Conservation (phyloP, 768 basidiomycete genomes). For the Cystobasidium onofrii region DNA sequence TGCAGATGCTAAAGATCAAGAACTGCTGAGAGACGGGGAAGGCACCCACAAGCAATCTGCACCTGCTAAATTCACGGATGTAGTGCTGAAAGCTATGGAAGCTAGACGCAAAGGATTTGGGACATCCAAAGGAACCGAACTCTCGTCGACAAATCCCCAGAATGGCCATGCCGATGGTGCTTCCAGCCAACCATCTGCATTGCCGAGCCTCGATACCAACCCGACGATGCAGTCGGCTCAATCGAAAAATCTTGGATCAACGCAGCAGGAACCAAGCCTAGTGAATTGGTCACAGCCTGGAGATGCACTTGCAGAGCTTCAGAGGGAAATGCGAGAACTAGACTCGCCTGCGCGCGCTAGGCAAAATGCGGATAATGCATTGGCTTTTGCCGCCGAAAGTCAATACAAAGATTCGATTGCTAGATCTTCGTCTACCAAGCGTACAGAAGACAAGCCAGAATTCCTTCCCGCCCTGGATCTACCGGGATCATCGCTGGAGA, state of each 20-base stretch:
- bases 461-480: neutral
- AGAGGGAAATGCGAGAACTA: neutral
- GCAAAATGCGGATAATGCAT: slow-evolving; percentile 33
- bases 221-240: neutral
- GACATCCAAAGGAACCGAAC: neutral
- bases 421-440: neutral
- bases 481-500: neutral
- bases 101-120: slow-evolving; percentile 12
- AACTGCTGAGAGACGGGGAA: slow-evolving; percentile 24
- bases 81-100: slow-evolving; percentile 14
- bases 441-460: neutral
- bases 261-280: neutral
- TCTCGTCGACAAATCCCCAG: neutral
- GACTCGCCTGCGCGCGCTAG: slow-evolving; percentile 33
- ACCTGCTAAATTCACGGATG: slow-evolving; percentile 2
- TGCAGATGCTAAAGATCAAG: neutral
- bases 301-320: neutral
- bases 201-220: neutral
- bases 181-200: neutral
- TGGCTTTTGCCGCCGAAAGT: slow-evolving; percentile 20
- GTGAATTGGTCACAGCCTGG: neutral
- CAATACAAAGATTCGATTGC: slow-evolving; percentile 20
- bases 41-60: slow-evolving; percentile 33
- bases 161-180: neutral
- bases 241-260: neutral